A percentile compares a stretch with the other conserved stretches of the same genome.
phyloP scores from a whole-genome alignment of 2,329 filamentous ascomycete genomes.

The Talaromyces atroroseus region DNA sequence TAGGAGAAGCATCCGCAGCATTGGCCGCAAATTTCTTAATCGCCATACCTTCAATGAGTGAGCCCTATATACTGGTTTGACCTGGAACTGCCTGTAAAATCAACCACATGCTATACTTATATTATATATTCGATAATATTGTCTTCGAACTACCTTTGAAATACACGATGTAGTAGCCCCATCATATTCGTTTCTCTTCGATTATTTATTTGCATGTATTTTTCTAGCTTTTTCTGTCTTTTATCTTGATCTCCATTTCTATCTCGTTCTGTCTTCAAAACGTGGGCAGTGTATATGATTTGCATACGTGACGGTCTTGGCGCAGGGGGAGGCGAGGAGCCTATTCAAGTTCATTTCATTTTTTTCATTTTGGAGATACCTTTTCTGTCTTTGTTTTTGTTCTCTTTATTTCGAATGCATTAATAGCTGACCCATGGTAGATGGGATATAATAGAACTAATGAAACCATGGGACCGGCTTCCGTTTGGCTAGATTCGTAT shows the following conservation, averaged over 20 bases:
- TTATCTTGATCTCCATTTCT: background rate
- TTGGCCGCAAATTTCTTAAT: conserved; percentile 33
- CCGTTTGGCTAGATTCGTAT: background rate
- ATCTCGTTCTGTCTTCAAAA: background rate
- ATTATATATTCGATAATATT: background rate
- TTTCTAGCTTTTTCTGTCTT: background rate
- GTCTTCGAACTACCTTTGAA: background rate
- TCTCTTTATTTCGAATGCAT: background rate
- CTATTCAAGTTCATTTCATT: background rate
- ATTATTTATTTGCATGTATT: background rate
- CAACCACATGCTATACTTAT: background rate
- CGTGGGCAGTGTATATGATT: background rate
- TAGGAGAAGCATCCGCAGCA: conserved; percentile 30
- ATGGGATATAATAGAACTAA: background rate
- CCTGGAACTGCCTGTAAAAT: background rate
- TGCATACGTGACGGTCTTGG: background rate
- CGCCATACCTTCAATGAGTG: conserved; percentile 6
- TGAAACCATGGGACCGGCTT: background rate
- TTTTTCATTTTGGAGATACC: background rate
- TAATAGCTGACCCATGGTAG: background rate
- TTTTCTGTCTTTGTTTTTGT: background rate
- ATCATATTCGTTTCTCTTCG: background rate
- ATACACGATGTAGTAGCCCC: background rate
- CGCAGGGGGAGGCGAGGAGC: background rate
- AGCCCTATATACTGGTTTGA: background rate